Conservation (phyloP, 768 basidiomycete genomes). For the Suillus bovinus region DNA sequence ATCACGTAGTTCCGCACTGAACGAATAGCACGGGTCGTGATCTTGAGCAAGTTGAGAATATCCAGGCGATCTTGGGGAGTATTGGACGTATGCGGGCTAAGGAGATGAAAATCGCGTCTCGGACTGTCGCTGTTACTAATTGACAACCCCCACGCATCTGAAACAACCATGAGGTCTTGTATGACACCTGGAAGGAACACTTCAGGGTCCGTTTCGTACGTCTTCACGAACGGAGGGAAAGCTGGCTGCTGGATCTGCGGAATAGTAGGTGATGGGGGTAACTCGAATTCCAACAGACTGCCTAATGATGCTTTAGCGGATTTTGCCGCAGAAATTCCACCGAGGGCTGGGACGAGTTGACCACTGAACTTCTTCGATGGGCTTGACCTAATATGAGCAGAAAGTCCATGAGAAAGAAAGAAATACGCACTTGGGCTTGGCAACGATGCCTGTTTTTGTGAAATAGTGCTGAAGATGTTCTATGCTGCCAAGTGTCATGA, state of each 20-base stretch:
- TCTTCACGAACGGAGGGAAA: conserved; percentile 59
- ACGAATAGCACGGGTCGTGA: conserved; percentile 78
- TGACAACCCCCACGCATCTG: conserved; percentile 59
- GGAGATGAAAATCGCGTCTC: conserved; percentile 20
- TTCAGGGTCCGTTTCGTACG: conserved; percentile 74
- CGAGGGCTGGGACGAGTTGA: conserved; percentile 77
- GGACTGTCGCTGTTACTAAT: conserved; percentile 11
- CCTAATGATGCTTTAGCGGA: conserved; percentile 39
- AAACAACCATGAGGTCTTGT: conserved; percentile 66
- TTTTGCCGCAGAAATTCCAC: conserved; percentile 51
- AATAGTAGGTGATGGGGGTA: conserved; percentile 69
- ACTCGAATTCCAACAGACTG: conserved; percentile 50
- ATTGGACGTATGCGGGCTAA: conserved; percentile 19
- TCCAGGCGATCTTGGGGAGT: conserved; percentile 39
- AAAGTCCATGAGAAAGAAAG: conserved; percentile 5
- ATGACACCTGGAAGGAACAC: conserved; percentile 75
- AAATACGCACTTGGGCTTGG: conserved; percentile 66
- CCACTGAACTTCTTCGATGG: conserved; percentile 51
- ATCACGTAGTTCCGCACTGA: conserved; percentile 83
- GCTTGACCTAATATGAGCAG: conserved; percentile 27
- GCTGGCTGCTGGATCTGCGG: conserved; percentile 46
- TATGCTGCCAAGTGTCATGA: conserved; percentile 94
- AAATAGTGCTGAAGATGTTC: conserved; percentile 96
- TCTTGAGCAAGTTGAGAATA: conserved; percentile 71
- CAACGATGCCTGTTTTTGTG: conserved; percentile 79